A percentile compares a stretch with the other conserved stretches of the same genome.
Evolutionary conservation across 768 basidiomycete species (phyloP).

Genomic region (Mycena leptocephala): DNA sequence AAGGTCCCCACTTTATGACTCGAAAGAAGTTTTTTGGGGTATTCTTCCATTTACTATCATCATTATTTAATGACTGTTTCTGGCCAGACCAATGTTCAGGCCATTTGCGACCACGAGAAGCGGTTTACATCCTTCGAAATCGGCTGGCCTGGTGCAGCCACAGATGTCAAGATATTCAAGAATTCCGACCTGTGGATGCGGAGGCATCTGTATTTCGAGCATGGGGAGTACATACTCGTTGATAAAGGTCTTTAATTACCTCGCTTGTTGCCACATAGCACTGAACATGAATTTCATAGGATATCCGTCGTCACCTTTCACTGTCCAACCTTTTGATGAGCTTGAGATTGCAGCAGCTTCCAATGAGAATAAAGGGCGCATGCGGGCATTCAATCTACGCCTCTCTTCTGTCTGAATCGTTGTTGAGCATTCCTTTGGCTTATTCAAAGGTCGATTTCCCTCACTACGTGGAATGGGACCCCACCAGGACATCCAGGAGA

Average conservation of each 20-base stretch:
- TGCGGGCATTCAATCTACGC: not conserved
- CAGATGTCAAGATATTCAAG: conserved; percentile 37
- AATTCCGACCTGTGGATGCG: conserved; percentile 38
- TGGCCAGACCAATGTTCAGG: not conserved
- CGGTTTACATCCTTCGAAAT: conserved; percentile 41
- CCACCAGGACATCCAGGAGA: no score
- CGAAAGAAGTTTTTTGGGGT: conserved; percentile 39
- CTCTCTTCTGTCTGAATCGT: no score
- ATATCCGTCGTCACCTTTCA: not conserved
- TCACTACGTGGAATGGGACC: no score
- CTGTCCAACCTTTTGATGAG: not conserved
- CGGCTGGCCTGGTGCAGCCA: conserved; percentile 42
- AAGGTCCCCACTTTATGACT: conserved; percentile 34
- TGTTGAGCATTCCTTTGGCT: no score
- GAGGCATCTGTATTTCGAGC: conserved; percentile 33
- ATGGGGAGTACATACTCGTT: conserved; percentile 39
- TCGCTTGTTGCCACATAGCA: not conserved
- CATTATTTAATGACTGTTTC: not conserved
- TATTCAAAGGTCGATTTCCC: no score
- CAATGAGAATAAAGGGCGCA: not conserved
- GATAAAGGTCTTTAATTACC: not conserved
- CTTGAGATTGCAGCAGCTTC: not conserved
- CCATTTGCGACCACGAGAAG: conserved; percentile 37
- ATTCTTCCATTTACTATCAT: not conserved
- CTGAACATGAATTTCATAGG: not conserved